Evolutionary conservation across 495 filamentous ascomycete species (phyloP).

Genomic region (Hyaloscypha variabilis): DNA sequence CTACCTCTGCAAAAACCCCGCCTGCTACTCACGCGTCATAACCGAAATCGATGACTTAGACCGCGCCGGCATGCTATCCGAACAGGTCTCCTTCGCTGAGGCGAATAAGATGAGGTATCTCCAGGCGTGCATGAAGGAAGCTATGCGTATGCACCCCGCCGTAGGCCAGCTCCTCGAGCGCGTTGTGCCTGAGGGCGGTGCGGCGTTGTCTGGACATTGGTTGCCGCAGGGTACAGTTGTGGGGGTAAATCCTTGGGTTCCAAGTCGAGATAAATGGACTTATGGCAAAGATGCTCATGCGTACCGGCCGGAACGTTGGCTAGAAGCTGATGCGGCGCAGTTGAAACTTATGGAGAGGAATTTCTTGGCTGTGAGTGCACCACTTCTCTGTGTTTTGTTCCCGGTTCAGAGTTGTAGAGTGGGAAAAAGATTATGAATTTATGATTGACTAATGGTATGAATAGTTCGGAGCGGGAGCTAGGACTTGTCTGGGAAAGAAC

Average conservation of each 20-base stretch:
- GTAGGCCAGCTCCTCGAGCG: conserved; percentile 55
- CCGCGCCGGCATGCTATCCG: not conserved
- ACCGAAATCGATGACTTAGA: not conserved
- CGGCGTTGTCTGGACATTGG: conserved; percentile 49
- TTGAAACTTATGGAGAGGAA: not conserved
- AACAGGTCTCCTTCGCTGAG: conserved; percentile 27
- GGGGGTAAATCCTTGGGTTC: conserved; percentile 54
- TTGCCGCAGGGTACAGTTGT: conserved; percentile 50
- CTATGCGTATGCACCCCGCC: conserved; percentile 58
- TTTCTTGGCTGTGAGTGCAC: conserved; percentile 24
- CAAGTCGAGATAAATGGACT: conserved; percentile 44
- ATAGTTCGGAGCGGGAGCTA: too few relatives aligned
- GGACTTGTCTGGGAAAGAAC: conserved; percentile 67
- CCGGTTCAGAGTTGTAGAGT: too few relatives aligned
- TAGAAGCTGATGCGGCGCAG: too few relatives aligned
- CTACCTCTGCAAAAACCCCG: not conserved
- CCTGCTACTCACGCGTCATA: not conserved
- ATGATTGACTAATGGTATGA: too few relatives aligned
- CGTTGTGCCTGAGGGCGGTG: conserved; percentile 54
- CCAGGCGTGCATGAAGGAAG: conserved; percentile 64
- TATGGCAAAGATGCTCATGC: conserved; percentile 44
- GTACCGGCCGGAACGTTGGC: conserved; percentile 52
- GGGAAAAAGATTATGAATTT: too few relatives aligned
- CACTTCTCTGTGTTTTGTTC: too few relatives aligned
- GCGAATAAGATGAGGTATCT: conserved; percentile 60